Evolutionary conservation across 2,329 filamentous ascomycete species (phyloP).

Genomic region (Colletotrichum tropicale): DNA sequence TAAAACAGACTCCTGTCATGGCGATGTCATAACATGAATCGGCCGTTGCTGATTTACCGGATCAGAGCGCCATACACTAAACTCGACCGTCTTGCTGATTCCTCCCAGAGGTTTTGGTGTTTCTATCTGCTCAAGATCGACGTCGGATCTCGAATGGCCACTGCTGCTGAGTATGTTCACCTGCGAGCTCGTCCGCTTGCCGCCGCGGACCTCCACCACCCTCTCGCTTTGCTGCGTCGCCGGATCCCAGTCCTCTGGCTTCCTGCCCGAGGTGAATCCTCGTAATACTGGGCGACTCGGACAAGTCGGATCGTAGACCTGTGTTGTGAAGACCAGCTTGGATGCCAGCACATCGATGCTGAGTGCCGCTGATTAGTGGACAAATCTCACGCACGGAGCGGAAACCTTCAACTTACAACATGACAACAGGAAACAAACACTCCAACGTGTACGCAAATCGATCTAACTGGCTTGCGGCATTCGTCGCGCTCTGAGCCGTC

Average conservation of each 20-base stretch:
- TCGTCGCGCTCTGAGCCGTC: slow-evolving; percentile 38
- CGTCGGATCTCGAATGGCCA: not conserved
- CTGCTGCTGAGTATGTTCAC: not conserved
- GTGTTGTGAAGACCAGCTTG: slow-evolving; percentile 28
- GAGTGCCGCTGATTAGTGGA: not conserved
- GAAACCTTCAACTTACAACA: slow-evolving; percentile 34
- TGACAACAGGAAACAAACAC: slow-evolving; percentile 44
- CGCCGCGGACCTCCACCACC: not conserved
- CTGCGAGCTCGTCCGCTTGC: not conserved
- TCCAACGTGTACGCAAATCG: slow-evolving; percentile 46
- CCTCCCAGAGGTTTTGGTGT: not conserved
- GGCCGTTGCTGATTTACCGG: not conserved
- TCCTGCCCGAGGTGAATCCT: not conserved
- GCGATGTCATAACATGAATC: not conserved
- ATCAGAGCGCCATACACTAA: not conserved
- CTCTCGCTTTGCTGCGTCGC: not conserved
- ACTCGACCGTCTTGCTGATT: slow-evolving; percentile 7
- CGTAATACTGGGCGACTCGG: not conserved
- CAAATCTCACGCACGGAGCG: fast-evolving
- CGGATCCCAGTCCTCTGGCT: not conserved
- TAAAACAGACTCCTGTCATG: not conserved
- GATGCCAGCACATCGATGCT: slow-evolving; percentile 39
- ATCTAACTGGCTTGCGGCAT: slow-evolving; percentile 40
- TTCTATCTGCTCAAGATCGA: not conserved
- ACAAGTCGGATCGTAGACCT: not conserved